A percentile compares a stretch with the other conserved stretches of the same genome.
These are phyloP conservation scores for Tricholoma sp. DNA, from an alignment of 768 basidiomycete species.

Conservation along the genomic window DNA sequence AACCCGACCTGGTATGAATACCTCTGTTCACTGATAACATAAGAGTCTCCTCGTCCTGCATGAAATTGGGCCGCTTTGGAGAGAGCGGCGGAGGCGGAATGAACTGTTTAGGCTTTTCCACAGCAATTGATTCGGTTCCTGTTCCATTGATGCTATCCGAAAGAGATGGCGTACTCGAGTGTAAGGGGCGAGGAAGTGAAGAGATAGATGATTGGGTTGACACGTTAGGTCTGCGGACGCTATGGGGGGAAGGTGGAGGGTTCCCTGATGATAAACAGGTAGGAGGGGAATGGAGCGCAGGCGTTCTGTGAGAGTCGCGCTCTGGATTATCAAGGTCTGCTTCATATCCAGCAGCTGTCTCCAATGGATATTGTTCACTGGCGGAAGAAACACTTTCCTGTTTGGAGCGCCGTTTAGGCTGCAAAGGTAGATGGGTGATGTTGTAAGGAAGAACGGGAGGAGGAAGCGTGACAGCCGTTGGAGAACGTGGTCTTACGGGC, in stretches of 20 bases:
- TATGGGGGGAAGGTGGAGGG: conserved; percentile 34
- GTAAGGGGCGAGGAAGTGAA: conserved; percentile 25
- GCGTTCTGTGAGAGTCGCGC: conserved; percentile 37
- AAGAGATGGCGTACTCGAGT: conserved; percentile 32
- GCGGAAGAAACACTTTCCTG: conserved; percentile 70
- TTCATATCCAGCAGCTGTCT: conserved; percentile 60
- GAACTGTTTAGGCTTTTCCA: conserved; percentile 6
- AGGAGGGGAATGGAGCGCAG: conserved; percentile 36
- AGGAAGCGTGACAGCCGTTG: conserved; percentile 27
- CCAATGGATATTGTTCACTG: conserved; percentile 51
- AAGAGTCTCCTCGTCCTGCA: conserved; percentile 33
- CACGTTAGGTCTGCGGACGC: conserved; percentile 32
- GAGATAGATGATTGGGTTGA: conserved; percentile 30
- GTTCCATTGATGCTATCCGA: conserved; percentile 7
- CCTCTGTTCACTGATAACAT: conserved; percentile 26
- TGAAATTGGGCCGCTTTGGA: conserved; percentile 37
- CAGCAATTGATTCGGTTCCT: background rate
- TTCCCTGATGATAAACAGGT: conserved; percentile 13
- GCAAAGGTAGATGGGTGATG: conserved; percentile 38
- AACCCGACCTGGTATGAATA: conserved; percentile 40
- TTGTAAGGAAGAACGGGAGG: conserved; percentile 33
- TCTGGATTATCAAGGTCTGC: conserved; percentile 63
- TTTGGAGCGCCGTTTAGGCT: conserved; percentile 47
- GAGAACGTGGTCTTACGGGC: conserved; percentile 27
- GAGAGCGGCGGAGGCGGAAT: conserved; percentile 40